These are phyloP conservation scores for Alternaria gansuensis DNA, from an alignment of 2,329 filamentous ascomycete species.

Conservation along the genomic window DNA sequence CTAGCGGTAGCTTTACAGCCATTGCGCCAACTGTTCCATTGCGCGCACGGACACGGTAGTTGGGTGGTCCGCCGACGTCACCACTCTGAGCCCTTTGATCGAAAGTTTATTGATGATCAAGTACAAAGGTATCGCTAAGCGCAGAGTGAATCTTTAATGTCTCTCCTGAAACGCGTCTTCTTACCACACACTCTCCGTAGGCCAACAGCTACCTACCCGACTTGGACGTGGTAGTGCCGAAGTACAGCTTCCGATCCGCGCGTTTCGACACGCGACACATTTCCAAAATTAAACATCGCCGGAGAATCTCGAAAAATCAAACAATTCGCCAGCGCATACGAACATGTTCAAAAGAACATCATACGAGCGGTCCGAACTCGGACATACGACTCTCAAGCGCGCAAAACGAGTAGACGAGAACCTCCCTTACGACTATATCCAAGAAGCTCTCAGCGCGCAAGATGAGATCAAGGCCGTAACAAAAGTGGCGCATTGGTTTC, in stretches of 20 bases:
- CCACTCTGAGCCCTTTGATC: constrained; percentile 27
- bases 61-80: constrained; percentile 36
- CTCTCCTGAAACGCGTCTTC: constrained; percentile 14
- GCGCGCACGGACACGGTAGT: not conserved
- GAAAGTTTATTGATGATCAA: constrained; percentile 12
- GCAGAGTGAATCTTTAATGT: constrained; percentile 21
- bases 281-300: constrained; percentile 10
- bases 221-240: not conserved
- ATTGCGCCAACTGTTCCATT: too few species aligned
- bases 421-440: constrained; percentile 56
- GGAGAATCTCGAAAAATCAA: constrained; percentile 14
- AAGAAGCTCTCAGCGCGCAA: constrained; percentile 53
- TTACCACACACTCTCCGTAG: constrained; percentile 5
- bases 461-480: constrained; percentile 50
- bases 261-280: constrained; percentile 26
- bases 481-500: constrained; percentile 62
- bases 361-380: constrained; percentile 46
- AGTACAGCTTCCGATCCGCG: constrained; percentile 9
- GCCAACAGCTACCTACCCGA: constrained; percentile 3
- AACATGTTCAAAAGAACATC: constrained; percentile 43
- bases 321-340: constrained; percentile 2
- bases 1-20: too few species aligned
- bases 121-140: constrained; percentile 20
- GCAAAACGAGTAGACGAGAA: constrained; percentile 61
- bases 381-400: constrained; percentile 59